These are phyloP conservation scores for Camellia granthamiana DNA, from an alignment of 148 eudicot genomes.

Conservation along the genomic window DNA sequence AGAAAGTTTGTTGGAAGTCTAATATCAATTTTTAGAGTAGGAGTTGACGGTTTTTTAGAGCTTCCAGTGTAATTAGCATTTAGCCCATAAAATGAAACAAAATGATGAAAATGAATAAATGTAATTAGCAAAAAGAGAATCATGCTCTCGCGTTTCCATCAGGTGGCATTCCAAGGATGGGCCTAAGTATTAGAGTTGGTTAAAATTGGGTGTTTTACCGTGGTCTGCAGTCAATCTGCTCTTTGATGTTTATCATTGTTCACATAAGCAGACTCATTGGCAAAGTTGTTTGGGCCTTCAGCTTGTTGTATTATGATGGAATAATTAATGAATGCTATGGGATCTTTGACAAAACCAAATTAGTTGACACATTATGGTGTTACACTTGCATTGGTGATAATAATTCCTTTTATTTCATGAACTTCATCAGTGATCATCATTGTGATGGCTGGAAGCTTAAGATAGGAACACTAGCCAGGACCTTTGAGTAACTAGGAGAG, in stretches of 20 bases:
- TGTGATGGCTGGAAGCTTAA: background rate
- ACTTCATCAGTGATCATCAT: background rate
- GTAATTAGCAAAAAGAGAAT: background rate
- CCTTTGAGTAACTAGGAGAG: background rate
- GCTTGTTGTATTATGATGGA: background rate
- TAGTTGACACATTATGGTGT: background rate
- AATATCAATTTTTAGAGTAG: background rate
- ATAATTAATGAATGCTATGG: background rate
- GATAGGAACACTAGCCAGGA: background rate
- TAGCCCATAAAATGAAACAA: background rate
- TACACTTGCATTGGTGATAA: background rate
- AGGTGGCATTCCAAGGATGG: too few relatives aligned
- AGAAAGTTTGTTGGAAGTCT: background rate
- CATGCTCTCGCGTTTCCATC: background rate
- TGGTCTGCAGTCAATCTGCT: background rate
- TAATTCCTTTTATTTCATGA: background rate
- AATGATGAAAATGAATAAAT: background rate
- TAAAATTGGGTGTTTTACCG: too few relatives aligned
- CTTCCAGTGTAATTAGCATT: background rate
- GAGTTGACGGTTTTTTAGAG: background rate
- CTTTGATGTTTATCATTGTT: background rate
- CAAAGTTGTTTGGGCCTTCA: background rate
- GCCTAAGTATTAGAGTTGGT: too few relatives aligned
- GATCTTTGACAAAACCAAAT: background rate
- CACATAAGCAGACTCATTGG: background rate